Conservation (phyloP, 73 alveolate species). For the Paramecium pentaurelia region DNA sequence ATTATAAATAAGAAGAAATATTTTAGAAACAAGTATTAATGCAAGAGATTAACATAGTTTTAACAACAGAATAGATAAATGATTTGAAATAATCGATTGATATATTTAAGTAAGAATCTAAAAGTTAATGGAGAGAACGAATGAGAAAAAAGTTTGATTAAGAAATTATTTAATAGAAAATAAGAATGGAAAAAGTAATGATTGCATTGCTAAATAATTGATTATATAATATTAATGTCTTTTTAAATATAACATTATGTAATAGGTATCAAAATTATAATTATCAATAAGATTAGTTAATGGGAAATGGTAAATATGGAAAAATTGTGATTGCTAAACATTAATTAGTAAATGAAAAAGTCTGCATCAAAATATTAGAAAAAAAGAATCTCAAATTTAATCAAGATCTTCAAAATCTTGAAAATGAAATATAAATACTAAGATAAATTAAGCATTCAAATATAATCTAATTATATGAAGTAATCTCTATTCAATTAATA, state of each 20-base stretch:
- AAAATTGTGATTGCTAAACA: not conserved
- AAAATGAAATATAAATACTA: not conserved
- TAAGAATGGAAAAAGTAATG: not conserved
- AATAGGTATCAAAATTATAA: not conserved
- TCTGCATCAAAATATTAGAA: not conserved
- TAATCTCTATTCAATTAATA: not conserved
- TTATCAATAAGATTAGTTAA: not conserved
- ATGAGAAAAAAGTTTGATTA: not conserved
- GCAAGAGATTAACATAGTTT: not conserved
- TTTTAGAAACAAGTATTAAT: not conserved
- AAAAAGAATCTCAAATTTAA: not conserved
- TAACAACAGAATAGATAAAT: not conserved
- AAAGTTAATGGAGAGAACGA: not conserved
- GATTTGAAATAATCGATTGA: not conserved
- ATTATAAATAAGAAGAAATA: not conserved
- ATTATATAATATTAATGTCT: slow-evolving; percentile 9
- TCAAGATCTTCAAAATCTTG: not conserved
- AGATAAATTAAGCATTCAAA: not conserved
- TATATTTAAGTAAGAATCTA: not conserved
- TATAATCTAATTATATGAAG: not conserved
- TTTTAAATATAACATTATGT: not conserved
- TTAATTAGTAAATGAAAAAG: not conserved
- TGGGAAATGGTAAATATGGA: not conserved
- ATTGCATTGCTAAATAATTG: not conserved
- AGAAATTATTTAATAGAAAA: not conserved